Evolutionary conservation across 1,139 yeast species (phyloP).

Genomic region (Tardiomyces depauwii): DNA sequence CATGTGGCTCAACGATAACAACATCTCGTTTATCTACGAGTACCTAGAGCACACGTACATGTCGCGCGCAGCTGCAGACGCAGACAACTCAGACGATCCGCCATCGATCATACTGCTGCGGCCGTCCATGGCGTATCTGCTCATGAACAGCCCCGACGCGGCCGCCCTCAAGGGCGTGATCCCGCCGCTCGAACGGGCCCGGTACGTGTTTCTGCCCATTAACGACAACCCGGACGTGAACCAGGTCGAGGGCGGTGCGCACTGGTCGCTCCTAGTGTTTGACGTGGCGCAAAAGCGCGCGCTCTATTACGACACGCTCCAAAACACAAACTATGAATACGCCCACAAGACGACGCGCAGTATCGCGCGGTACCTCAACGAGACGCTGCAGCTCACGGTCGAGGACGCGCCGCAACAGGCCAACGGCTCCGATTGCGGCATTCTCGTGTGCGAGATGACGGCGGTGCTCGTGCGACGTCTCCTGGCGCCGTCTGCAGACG

Average conservation of each 20-base stretch:
- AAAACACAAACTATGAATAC: slow-evolving; percentile 26
- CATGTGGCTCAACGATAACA: slow-evolving; percentile 69
- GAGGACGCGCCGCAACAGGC: slow-evolving; percentile 58
- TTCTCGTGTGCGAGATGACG: slow-evolving; percentile 45
- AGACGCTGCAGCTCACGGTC: slow-evolving; percentile 20
- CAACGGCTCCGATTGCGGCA: slow-evolving; percentile 73
- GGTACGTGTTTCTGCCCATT: slow-evolving; percentile 39
- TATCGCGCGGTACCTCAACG: slow-evolving; percentile 26
- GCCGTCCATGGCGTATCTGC: slow-evolving; percentile 31
- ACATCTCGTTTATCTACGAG: slow-evolving; percentile 53
- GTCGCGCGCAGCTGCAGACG: neutral
- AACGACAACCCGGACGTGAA: slow-evolving; percentile 37
- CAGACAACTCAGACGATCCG: slow-evolving; percentile 3
- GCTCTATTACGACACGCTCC: slow-evolving; percentile 37
- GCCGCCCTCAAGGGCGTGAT: slow-evolving; percentile 28
- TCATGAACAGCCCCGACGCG: slow-evolving; percentile 22
- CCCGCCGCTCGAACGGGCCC: slow-evolving; percentile 32
- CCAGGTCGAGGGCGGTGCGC: slow-evolving; percentile 37
- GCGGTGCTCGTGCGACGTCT: slow-evolving; percentile 31
- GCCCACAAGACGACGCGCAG: slow-evolving; percentile 26
- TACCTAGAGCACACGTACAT: slow-evolving; percentile 28
- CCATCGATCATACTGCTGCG: slow-evolving; percentile 24
- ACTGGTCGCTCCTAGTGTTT: slow-evolving; percentile 44
- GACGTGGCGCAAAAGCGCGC: slow-evolving; percentile 29
- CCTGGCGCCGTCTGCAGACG: slow-evolving; percentile 14